These are phyloP conservation scores for Linanthus parryae DNA, from an alignment of 148 eudicot genomes.

Conservation along the genomic window DNA sequence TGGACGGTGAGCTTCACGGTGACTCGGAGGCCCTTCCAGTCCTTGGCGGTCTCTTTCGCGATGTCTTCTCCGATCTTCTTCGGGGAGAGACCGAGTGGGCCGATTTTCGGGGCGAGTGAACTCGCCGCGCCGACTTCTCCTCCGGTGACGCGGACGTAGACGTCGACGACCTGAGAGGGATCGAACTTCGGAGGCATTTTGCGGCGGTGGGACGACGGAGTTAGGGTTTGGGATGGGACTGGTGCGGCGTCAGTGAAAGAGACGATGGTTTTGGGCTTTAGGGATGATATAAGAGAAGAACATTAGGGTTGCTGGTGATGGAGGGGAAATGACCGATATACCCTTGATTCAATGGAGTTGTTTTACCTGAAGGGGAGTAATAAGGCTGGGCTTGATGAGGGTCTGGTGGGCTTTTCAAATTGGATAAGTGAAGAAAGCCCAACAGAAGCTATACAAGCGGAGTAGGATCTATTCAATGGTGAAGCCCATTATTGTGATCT, in stretches of 20 bases:
- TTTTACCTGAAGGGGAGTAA: no score
- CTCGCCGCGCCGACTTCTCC: slow-evolving; percentile 25
- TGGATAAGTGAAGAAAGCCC: no score
- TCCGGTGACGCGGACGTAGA: slow-evolving; percentile 24
- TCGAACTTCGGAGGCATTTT: slow-evolving; percentile 25
- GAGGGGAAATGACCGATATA: neutral
- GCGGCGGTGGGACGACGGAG: neutral
- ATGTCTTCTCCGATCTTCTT: slow-evolving; percentile 25
- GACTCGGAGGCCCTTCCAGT: slow-evolving; percentile 23
- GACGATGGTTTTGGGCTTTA: neutral
- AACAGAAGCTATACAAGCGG: no score
- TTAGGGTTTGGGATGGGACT: neutral
- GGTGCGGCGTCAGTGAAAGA: neutral
- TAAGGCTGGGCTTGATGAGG: no score
- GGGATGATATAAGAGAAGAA: neutral
- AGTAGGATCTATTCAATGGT: no score
- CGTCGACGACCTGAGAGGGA: slow-evolving; percentile 22
- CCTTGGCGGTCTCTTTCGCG: slow-evolving; percentile 21
- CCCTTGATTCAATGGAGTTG: no score
- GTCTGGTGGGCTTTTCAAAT: no score
- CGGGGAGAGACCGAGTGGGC: slow-evolving; percentile 20
- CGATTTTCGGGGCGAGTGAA: slow-evolving; percentile 23
- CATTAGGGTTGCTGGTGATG: neutral
- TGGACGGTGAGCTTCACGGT: slow-evolving; percentile 24
- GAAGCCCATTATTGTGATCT: no score